These are phyloP conservation scores for Rosellinia necatrix DNA, from an alignment of 2,329 filamentous ascomycete genomes.

Conservation along the genomic window DNA sequence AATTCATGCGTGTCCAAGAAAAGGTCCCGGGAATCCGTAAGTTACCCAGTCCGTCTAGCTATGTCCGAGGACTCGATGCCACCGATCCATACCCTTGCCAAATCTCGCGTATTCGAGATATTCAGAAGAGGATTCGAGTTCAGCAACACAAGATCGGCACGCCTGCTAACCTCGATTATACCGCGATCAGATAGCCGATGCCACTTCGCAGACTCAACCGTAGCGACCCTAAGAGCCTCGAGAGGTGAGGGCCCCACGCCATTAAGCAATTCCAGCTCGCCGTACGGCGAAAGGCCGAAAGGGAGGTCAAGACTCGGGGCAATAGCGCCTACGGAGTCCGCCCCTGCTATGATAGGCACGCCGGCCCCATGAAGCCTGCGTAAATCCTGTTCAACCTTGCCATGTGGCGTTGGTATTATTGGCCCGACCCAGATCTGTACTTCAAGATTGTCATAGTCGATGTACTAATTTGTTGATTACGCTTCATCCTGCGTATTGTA, in stretches of 20 bases:
- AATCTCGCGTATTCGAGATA: constrained; percentile 35
- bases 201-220: constrained; percentile 28
- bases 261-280: constrained; percentile 37
- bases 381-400: constrained; percentile 56
- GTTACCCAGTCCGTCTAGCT: neutral
- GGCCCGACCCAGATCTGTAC: constrained; percentile 32
- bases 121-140: constrained; percentile 35
- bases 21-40: too few relatives aligned
- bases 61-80: constrained; percentile 28
- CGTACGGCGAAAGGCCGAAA: constrained; percentile 34
- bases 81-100: constrained; percentile 36
- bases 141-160: constrained; percentile 39
- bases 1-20: too few relatives aligned
- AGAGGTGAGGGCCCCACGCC: constrained; percentile 33
- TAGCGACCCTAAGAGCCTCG: constrained; percentile 37
- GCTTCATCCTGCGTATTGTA: constrained; percentile 25
- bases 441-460: constrained; percentile 34
- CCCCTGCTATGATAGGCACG: constrained; percentile 40
- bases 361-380: constrained; percentile 33
- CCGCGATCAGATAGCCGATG: constrained; percentile 36
- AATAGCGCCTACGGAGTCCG: constrained; percentile 34
- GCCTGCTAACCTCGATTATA: constrained; percentile 31
- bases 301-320: constrained; percentile 28
- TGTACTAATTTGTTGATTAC: constrained; percentile 29
- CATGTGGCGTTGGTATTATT: constrained; percentile 25